Conservation (phyloP, 352 stramenopile species). For the Globisporangium middletonii region DNA sequence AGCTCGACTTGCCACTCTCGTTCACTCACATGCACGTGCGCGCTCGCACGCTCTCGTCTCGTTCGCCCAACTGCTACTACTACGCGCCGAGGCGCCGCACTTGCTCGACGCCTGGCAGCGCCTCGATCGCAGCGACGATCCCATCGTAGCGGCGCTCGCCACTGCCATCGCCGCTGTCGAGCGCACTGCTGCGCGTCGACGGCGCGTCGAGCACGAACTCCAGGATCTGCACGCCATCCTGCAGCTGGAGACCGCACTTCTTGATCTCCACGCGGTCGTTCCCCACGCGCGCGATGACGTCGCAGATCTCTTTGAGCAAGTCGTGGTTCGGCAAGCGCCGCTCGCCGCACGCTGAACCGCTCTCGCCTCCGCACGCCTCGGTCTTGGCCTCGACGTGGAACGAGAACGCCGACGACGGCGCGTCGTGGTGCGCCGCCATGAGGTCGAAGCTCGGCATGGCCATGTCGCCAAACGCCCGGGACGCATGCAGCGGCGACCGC, state of each 20-base stretch:
- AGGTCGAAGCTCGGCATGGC: slow-evolving; percentile 19
- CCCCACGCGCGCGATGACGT: slow-evolving; percentile 60
- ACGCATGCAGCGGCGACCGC: slow-evolving; percentile 33
- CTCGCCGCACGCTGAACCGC: slow-evolving; percentile 33
- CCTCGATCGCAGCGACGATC: slow-evolving; percentile 40
- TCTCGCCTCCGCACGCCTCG: slow-evolving; percentile 26
- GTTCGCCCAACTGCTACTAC: background rate
- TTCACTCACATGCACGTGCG: no score
- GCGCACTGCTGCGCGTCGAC: slow-evolving; percentile 10
- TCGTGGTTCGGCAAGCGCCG: slow-evolving; percentile 74
- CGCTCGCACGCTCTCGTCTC: no score
- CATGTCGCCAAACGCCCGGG: slow-evolving; percentile 12
- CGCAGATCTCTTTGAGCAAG: slow-evolving; percentile 81
- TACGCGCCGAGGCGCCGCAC: slow-evolving; percentile 16
- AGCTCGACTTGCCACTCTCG: no score
- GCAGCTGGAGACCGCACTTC: slow-evolving; percentile 70
- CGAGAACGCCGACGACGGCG: slow-evolving; percentile 33
- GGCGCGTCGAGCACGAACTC: slow-evolving; percentile 70
- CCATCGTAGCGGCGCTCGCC: slow-evolving; percentile 18
- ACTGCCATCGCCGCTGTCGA: slow-evolving; percentile 8
- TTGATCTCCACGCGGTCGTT: slow-evolving; percentile 72
- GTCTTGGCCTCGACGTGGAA: slow-evolving; percentile 63
- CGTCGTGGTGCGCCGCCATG: slow-evolving; percentile 6
- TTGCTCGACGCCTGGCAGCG: slow-evolving; percentile 30
- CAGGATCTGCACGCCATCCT: slow-evolving; percentile 68